These are phyloP conservation scores for Parvularia atlantis DNA, from an alignment of 78 protist species.

Conservation along the genomic window DNA sequence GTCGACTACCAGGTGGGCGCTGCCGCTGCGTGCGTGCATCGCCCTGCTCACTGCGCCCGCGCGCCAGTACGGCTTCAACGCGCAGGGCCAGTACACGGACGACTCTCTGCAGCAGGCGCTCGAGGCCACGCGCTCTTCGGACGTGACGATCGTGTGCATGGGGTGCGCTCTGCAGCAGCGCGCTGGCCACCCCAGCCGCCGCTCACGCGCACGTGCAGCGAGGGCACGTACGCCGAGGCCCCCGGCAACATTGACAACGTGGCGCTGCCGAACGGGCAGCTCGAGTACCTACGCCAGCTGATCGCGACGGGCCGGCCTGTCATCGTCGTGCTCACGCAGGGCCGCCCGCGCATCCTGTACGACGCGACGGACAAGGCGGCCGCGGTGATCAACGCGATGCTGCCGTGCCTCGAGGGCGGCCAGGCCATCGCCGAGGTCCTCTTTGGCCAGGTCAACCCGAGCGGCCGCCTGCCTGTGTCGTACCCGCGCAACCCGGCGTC, in stretches of 20 bases:
- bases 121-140: too few species aligned
- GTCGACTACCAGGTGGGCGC: too few species aligned
- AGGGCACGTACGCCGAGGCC: constrained; percentile 38
- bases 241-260: constrained; percentile 49
- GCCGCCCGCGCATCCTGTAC: constrained; percentile 36
- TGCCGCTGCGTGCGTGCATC: too few species aligned
- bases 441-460: constrained; percentile 44
- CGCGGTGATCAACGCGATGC: constrained; percentile 42
- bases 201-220: too few species aligned
- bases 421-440: constrained; percentile 46
- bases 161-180: too few species aligned
- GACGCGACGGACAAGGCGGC: background rate
- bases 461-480: too few species aligned
- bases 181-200: too few species aligned
- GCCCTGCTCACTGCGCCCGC: background rate
- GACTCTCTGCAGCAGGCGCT: too few species aligned
- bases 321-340: constrained; percentile 38
- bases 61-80: background rate
- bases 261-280: constrained; percentile 1
- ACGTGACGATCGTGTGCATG: constrained; percentile 24
- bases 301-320: constrained; percentile 4
- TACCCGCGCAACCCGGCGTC: constrained; percentile 29
- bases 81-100: background rate
- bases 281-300: background rate
- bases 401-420: constrained; percentile 61